Conservation (phyloP, 306 rosid species). For the Malus domestica region ASM211411v1 NC_041800.1:20533733-20534232, state of each 20-base stretch:
- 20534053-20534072: constrained; percentile 48
- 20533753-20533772: neutral
- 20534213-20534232: neutral
- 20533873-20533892: neutral
- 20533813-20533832: neutral
- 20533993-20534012: too few species aligned
- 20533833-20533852: neutral
- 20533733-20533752: constrained; percentile 47
- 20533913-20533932: neutral
- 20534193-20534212: neutral
- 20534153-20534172: constrained; percentile 62
- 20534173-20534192: constrained; percentile 26
- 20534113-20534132: constrained; percentile 27
- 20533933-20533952: neutral
- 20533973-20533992: neutral
- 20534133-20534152: constrained; percentile 56
- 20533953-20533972: neutral
- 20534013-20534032: neutral
- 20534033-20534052: neutral
- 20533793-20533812: neutral
- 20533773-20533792: neutral
- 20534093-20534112: constrained; percentile 50
- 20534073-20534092: constrained; percentile 53
- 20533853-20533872: neutral
- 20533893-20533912: neutral